A percentile compares a stretch with the other conserved stretches of the same genome.
Evolutionary conservation across 2,329 filamentous ascomycete species (phyloP).

Genomic region (Aspergillus novofumigatus): DNA sequence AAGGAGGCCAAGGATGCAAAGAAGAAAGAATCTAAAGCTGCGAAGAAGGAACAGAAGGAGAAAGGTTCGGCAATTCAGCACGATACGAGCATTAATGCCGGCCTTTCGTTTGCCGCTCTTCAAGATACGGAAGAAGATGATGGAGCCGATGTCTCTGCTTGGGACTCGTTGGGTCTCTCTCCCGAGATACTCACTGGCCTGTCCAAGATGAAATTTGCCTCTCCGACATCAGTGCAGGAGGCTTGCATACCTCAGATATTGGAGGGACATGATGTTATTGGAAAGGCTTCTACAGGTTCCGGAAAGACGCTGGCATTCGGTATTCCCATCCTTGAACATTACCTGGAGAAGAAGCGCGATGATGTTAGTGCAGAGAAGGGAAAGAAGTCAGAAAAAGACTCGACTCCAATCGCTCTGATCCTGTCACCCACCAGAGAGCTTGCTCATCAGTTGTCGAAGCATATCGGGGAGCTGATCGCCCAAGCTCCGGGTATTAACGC

Average conservation of each 20-base stretch:
- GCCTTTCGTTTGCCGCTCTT: conserved; percentile 36
- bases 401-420: conserved; percentile 67
- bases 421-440: conserved; percentile 90
- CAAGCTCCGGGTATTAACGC: conserved; percentile 58
- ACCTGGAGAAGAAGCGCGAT: conserved; percentile 51
- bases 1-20: conserved; percentile 18
- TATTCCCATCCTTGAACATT: conserved; percentile 85
- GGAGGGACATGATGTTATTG: conserved; percentile 83
- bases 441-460: conserved; percentile 83
- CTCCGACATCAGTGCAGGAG: conserved; percentile 77
- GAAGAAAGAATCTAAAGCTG: conserved; percentile 23
- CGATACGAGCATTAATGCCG: conserved; percentile 27
- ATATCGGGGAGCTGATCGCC: conserved; percentile 71
- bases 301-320: conserved; percentile 95
- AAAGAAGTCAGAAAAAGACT: conserved; percentile 39
- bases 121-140: conserved; percentile 49
- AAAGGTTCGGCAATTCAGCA: conserved; percentile 32
- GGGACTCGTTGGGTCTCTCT: conserved; percentile 71
- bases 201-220: conserved; percentile 72
- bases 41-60: conserved; percentile 25
- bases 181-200: conserved; percentile 67
- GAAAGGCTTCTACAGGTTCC: conserved; percentile 93
- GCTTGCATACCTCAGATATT: conserved; percentile 77
- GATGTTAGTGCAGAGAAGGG: conserved; percentile 21
- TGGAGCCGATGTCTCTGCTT: conserved; percentile 68